Percentiles rank a stretch among this genome's conserved stretches.
phyloP scores from a whole-genome alignment of 768 basidiomycete species.

The Paxillus rubicundulus region DNA sequence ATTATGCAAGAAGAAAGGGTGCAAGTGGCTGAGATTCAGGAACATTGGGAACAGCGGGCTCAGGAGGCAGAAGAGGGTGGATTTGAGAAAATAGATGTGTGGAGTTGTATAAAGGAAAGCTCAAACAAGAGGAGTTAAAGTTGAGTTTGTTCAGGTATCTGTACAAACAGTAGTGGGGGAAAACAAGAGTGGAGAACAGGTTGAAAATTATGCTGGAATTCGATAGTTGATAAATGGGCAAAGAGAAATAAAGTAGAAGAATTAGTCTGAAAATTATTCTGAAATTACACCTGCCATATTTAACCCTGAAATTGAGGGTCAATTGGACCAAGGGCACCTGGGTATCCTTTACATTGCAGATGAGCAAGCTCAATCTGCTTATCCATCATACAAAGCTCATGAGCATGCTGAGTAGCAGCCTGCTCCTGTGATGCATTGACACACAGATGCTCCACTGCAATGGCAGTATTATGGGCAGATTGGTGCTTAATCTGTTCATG shows the following conservation, averaged over 20 bases:
- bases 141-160: neutral
- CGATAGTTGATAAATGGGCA: neutral
- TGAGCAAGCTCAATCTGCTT: no score
- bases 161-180: neutral
- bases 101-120: neutral
- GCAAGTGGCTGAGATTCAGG: neutral
- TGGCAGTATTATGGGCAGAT: no score
- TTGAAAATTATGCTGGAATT: no score
- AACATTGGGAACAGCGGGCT: neutral
- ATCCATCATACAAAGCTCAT: no score
- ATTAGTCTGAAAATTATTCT: neutral
- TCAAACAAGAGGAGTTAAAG: conserved; percentile 3
- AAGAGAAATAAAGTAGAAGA: neutral
- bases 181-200: no score
- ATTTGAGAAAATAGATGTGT: neutral
- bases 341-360: no score
- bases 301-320: no score
- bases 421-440: no score
- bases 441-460: no score
- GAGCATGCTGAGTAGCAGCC: no score
- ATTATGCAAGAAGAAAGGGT: neutral
- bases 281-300: neutral
- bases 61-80: neutral
- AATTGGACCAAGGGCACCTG: no score
- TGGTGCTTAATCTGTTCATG: no score